A percentile compares a stretch with the other conserved stretches of the same genome.
These are phyloP conservation scores for Dalbergia oliveri DNA, from an alignment of 306 rosid species.

Conservation along the genomic window DNA sequence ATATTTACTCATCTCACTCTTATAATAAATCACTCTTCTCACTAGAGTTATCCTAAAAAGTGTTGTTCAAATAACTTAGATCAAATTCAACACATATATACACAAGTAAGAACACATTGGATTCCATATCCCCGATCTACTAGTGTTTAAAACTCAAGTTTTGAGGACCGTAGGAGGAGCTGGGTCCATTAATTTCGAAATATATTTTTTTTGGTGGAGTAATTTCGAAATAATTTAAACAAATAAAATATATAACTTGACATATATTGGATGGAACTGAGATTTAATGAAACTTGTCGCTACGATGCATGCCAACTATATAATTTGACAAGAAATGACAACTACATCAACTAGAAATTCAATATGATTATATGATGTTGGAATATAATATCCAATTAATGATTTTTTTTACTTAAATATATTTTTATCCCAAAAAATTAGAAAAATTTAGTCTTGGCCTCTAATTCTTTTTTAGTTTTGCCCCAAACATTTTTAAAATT, in stretches of 20 bases:
- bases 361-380: background rate
- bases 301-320: slow-evolving; percentile 50
- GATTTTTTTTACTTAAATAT: background rate
- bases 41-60: no score
- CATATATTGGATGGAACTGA: slow-evolving; percentile 43
- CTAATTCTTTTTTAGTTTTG: no score
- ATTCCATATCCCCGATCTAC: slow-evolving; percentile 35
- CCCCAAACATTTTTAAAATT: no score
- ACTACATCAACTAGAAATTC: slow-evolving; percentile 7
- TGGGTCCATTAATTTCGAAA: slow-evolving; percentile 26
- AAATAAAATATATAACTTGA: slow-evolving; percentile 19
- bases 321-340: slow-evolving; percentile 47
- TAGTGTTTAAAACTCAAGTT: slow-evolving; percentile 13
- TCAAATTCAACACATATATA: background rate
- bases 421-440: no score
- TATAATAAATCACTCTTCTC: no score
- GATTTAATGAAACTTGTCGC: slow-evolving; percentile 54
- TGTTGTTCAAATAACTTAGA: no score
- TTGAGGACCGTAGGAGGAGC: slow-evolving; percentile 43
- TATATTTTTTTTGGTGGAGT: background rate
- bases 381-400: slow-evolving; percentile 29
- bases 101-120: slow-evolving; percentile 19
- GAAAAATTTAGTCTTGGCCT: no score
- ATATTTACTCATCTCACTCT: no score
- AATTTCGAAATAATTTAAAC: slow-evolving; percentile 31